A percentile compares a stretch with the other conserved stretches of the same genome.
Evolutionary conservation across 2,329 filamentous ascomycete genomes (phyloP).

Genomic region (Epicoccum nigrum): DNA sequence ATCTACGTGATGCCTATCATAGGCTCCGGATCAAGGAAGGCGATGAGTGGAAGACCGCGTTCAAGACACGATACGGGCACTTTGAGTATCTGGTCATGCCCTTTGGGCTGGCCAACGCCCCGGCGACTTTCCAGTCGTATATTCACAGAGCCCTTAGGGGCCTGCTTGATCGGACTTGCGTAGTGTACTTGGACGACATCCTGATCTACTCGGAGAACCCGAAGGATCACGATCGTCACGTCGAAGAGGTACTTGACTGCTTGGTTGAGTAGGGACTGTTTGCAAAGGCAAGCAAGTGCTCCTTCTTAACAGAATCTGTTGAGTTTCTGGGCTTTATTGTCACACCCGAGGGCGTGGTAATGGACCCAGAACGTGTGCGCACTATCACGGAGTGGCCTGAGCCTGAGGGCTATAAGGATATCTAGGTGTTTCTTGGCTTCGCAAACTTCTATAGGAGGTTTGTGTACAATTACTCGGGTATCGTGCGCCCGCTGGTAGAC

Average conservation of each 20-base stretch:
- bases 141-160: not conserved
- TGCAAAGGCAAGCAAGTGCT: too few relatives aligned
- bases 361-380: not conserved
- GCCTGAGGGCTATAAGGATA: not conserved
- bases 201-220: slow-evolving; percentile 1
- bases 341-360: not conserved
- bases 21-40: too few relatives aligned
- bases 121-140: not conserved
- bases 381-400: not conserved
- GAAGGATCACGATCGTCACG: too few relatives aligned
- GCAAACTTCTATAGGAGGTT: too few relatives aligned
- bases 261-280: too few relatives aligned
- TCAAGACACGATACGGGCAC: slow-evolving; percentile 19
- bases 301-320: too few relatives aligned
- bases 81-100: slow-evolving; percentile 40
- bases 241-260: too few relatives aligned
- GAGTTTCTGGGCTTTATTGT: not conserved
- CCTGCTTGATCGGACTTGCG: not conserved
- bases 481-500: too few relatives aligned
- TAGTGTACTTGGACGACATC: slow-evolving; percentile 4
- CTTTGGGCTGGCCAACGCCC: slow-evolving; percentile 33
- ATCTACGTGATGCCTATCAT: too few relatives aligned
- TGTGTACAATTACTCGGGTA: too few relatives aligned
- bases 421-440: not conserved
- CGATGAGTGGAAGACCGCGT: slow-evolving; percentile 43